These are phyloP conservation scores for Gilbertella persicaria DNA, from an alignment of 371 early-diverging fungal species.

Conservation along the genomic window DNA sequence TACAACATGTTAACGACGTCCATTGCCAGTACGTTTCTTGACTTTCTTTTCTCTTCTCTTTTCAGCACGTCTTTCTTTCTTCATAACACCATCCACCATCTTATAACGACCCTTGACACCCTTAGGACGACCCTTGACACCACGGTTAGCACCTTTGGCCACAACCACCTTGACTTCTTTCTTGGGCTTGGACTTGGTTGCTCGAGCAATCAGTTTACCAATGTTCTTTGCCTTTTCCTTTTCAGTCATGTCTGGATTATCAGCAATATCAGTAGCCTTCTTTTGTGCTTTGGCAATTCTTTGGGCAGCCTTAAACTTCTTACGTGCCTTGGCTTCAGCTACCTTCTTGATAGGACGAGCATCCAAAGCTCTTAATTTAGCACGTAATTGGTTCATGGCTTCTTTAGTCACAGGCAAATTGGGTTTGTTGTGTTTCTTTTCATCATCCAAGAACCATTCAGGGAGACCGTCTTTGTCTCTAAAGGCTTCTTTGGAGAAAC, in stretches of 20 bases:
- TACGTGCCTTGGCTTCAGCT: constrained; percentile 97
- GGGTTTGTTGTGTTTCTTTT: constrained; percentile 84
- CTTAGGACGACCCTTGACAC: constrained; percentile 90
- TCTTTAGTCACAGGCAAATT: constrained; percentile 93
- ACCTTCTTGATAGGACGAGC: constrained; percentile 98
- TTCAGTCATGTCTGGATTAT: constrained; percentile 89
- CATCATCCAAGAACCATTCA: constrained; percentile 93
- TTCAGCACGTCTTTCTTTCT: constrained; percentile 87
- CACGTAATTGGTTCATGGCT: constrained; percentile 82
- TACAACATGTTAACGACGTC: constrained; percentile 32
- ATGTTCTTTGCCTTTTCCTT: constrained; percentile 83
- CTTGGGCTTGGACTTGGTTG: constrained; percentile 72
- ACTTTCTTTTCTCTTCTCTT: constrained; percentile 72
- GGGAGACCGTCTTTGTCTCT: constrained; percentile 87
- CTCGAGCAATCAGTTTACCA: constrained; percentile 73
- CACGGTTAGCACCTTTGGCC: constrained; percentile 84
- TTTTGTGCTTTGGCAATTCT: constrained; percentile 80
- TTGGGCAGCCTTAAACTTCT: constrained; percentile 80
- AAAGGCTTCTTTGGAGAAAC: constrained; percentile 88
- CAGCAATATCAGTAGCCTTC: constrained; percentile 86
- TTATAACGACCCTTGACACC: constrained; percentile 95
- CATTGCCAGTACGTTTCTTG: constrained; percentile 35
- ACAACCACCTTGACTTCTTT: constrained; percentile 87
- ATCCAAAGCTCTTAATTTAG: constrained; percentile 83
- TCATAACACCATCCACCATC: constrained; percentile 96